Evolutionary conservation across 1,284 basidiomycete genomes (phyloP).

Genomic region (Tremellales sp.): DNA sequence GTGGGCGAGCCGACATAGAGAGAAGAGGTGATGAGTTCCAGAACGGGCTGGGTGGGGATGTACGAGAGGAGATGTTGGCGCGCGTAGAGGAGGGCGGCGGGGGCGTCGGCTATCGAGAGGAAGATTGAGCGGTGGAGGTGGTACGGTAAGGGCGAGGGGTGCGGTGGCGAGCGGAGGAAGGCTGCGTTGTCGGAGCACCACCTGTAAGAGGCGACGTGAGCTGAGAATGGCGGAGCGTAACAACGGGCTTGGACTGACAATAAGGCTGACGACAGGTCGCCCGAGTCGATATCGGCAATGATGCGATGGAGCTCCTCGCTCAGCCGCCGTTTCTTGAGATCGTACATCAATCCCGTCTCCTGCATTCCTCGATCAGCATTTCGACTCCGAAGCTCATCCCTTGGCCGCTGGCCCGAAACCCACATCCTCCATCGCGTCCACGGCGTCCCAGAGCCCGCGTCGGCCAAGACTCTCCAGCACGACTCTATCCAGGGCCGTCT

Average conservation of each 20-base stretch:
- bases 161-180: conserved; percentile 62
- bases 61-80: conserved; percentile 64
- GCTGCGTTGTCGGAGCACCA: conserved; percentile 67
- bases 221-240: conserved; percentile 6
- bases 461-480: conserved; percentile 43
- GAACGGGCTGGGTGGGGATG: conserved; percentile 67
- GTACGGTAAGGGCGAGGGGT: conserved; percentile 72
- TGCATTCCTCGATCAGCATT: conserved; percentile 38
- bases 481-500: conserved; percentile 32
- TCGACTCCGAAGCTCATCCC: background rate
- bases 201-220: conserved; percentile 48
- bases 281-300: conserved; percentile 61
- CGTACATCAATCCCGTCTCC: conserved; percentile 67
- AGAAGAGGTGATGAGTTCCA: conserved; percentile 70
- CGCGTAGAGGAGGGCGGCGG: conserved; percentile 69
- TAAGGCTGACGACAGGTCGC: conserved; percentile 69
- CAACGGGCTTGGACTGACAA: conserved; percentile 52
- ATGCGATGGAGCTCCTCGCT: conserved; percentile 72
- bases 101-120: conserved; percentile 55
- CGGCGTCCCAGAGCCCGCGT: conserved; percentile 39
- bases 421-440: conserved; percentile 37
- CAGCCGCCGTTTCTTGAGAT: conserved; percentile 57
- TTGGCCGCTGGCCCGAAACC: conserved; percentile 8
- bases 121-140: conserved; percentile 81
- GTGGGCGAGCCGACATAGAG: conserved; percentile 51